phyloP scores from a whole-genome alignment of 495 filamentous ascomycete genomes.

The Hyaloscypha finlandica region DNA sequence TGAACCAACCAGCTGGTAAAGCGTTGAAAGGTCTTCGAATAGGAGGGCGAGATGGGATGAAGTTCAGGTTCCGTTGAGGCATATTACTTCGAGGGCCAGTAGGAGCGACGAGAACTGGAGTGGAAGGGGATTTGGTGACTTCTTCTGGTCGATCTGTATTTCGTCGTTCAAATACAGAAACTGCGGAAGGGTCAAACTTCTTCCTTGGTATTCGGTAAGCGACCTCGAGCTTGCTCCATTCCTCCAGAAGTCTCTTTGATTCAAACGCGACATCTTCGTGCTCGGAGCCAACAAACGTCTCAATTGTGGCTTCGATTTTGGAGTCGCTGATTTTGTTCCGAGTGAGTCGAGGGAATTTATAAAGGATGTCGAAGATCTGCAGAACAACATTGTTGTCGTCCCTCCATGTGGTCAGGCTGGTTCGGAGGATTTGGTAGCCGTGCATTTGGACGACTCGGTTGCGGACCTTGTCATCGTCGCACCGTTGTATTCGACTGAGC shows the following conservation, averaged over 20 bases:
- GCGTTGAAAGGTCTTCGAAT: slow-evolving; percentile 57
- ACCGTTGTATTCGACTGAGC: slow-evolving; percentile 84
- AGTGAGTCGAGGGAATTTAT: slow-evolving; percentile 85
- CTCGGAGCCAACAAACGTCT: slow-evolving; percentile 63
- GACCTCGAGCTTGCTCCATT: slow-evolving; percentile 89
- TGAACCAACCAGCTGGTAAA: slow-evolving; percentile 81
- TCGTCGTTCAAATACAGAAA: slow-evolving; percentile 61
- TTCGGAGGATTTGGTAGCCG: slow-evolving; percentile 92
- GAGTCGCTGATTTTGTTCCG: slow-evolving; percentile 97
- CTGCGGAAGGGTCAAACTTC: slow-evolving; percentile 46
- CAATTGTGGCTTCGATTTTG: slow-evolving; percentile 86
- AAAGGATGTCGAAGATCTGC: slow-evolving; percentile 87
- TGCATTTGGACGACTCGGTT: slow-evolving; percentile 94
- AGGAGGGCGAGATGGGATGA: slow-evolving; percentile 56
- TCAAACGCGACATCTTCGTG: slow-evolving; percentile 75
- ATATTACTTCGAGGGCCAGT: slow-evolving; percentile 67
- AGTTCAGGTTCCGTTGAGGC: slow-evolving; percentile 60
- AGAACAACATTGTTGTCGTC: slow-evolving; percentile 86
- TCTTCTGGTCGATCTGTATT: slow-evolving; percentile 63
- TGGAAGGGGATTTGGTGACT: slow-evolving; percentile 39
- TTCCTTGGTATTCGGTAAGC: slow-evolving; percentile 92
- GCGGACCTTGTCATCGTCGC: slow-evolving; percentile 83
- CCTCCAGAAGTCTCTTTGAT: slow-evolving; percentile 71
- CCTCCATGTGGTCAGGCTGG: slow-evolving; percentile 77
- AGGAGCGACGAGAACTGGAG: slow-evolving; percentile 51